Conservation (phyloP, 192 early-diverging fungal species). For the Glomus cerebriforme region DNA sequence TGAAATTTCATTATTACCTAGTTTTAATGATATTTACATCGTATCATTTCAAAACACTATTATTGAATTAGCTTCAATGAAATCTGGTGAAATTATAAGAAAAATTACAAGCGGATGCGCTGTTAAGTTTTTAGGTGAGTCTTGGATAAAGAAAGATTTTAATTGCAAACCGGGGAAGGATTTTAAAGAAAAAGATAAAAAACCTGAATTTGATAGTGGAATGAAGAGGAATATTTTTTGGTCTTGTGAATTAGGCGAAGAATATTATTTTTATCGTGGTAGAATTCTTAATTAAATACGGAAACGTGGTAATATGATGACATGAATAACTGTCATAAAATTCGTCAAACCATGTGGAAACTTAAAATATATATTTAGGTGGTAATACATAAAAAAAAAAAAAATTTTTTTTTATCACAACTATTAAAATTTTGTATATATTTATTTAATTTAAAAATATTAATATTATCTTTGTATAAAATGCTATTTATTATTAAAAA, state of each 20-base stretch:
- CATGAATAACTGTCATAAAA: too few species aligned
- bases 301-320: too few species aligned
- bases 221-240: slow-evolving; percentile 19
- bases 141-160: background rate
- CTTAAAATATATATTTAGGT: too few species aligned
- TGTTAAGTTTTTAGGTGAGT: slow-evolving; percentile 7
- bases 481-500: too few species aligned
- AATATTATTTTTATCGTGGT: slow-evolving; percentile 17
- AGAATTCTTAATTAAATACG: background rate
- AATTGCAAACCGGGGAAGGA: background rate
- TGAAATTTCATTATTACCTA: slow-evolving; percentile 3
- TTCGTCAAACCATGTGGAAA: too few species aligned
- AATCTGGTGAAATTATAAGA: slow-evolving; percentile 4
- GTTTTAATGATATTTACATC: background rate
- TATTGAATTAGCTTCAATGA: slow-evolving; percentile 16
- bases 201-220: background rate
- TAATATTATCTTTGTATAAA: too few species aligned
- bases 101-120: background rate
- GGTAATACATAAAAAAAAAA: too few species aligned
- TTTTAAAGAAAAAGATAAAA: background rate
- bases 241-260: background rate
- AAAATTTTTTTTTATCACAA: too few species aligned
- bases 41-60: background rate
- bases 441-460: too few species aligned
- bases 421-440: too few species aligned